Conservation (phyloP, 352 stramenopile species). For the Globisporangium spiculum region DNA sequence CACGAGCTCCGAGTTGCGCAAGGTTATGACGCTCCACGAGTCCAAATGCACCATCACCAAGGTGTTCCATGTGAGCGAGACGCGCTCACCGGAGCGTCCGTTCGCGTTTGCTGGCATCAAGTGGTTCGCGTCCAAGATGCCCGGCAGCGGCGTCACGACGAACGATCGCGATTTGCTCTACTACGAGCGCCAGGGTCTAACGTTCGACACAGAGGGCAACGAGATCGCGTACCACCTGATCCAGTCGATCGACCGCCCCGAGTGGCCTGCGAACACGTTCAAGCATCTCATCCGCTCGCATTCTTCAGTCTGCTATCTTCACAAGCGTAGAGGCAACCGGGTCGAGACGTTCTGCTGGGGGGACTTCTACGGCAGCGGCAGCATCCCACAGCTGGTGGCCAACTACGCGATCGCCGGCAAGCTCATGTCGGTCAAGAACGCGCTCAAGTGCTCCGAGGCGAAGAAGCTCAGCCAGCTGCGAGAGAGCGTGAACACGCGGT, state of each 20-base stretch:
- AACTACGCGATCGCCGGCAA: constrained; percentile 23
- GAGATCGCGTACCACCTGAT: constrained; percentile 48
- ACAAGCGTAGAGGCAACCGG: constrained; percentile 25
- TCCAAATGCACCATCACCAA: constrained; percentile 27
- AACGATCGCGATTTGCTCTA: constrained; percentile 35
- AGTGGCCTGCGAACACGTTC: constrained; percentile 43
- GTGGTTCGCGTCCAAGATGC: constrained; percentile 31
- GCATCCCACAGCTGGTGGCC: constrained; percentile 8
- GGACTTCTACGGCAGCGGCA: constrained; percentile 21
- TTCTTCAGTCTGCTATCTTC: constrained; percentile 46
- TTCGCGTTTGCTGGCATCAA: constrained; percentile 51
- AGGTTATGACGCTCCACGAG: constrained; percentile 28
- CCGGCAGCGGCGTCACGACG: constrained; percentile 27
- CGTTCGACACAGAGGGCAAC: constrained; percentile 39
- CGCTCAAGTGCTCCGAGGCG: constrained; percentile 14
- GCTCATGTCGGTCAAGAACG: constrained; percentile 16
- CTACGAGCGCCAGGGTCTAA: constrained; percentile 52
- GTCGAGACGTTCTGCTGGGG: constrained; percentile 39
- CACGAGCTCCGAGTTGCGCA: constrained; percentile 32
- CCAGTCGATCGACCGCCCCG: constrained; percentile 53
- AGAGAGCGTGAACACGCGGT: neutral
- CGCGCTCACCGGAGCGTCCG: constrained; percentile 24
- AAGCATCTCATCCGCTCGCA: constrained; percentile 45
- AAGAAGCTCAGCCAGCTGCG: constrained; percentile 3
- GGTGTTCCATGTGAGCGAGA: constrained; percentile 32